Evolutionary conservation across 2,329 filamentous ascomycete genomes (phyloP).

Genomic region (Penicillium sclerotigenum): DNA sequence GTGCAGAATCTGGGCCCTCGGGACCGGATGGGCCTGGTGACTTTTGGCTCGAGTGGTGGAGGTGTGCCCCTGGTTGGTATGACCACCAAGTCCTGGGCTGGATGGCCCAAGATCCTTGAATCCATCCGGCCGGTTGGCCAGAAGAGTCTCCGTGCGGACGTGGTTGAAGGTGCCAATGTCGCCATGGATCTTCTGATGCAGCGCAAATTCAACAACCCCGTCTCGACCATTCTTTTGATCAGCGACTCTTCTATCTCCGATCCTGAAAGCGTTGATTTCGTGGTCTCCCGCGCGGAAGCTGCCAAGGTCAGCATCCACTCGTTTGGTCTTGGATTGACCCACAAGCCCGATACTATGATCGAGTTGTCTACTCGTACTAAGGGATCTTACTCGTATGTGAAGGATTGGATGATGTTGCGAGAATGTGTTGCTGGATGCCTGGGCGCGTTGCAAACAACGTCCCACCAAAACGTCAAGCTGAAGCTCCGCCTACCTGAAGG

Average conservation of each 20-base stretch:
- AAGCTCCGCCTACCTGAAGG: conserved; percentile 92
- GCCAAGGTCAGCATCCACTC: conserved; percentile 97
- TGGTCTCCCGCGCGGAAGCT: conserved; percentile 91
- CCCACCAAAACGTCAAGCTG: conserved; percentile 97
- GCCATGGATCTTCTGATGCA: conserved; percentile 99
- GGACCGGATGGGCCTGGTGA: conserved; percentile 95
- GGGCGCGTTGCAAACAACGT: conserved; percentile 85
- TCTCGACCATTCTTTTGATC: conserved; percentile 93
- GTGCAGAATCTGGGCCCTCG: conserved; percentile 84
- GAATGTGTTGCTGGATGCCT: conserved; percentile 93
- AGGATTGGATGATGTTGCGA: conserved; percentile 99
- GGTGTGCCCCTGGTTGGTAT: conserved; percentile 96
- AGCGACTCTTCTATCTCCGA: conserved; percentile 96
- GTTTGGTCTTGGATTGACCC: conserved; percentile 91
- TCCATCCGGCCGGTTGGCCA: conserved; percentile 92
- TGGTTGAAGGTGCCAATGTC: conserved; percentile 95
- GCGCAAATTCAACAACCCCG: conserved; percentile 89
- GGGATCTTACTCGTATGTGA: conserved; percentile 95
- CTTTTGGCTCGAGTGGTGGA: conserved; percentile 90
- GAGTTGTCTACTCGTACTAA: conserved; percentile 93
- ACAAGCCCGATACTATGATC: conserved; percentile 99
- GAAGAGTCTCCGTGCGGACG: conserved; percentile 93
- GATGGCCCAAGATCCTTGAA: conserved; percentile 81
- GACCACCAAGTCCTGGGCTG: conserved; percentile 91
- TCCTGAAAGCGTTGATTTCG: conserved; percentile 93